Conservation (phyloP, 192 early-diverging fungal genomes). For the Coemansia sp. region DNA sequence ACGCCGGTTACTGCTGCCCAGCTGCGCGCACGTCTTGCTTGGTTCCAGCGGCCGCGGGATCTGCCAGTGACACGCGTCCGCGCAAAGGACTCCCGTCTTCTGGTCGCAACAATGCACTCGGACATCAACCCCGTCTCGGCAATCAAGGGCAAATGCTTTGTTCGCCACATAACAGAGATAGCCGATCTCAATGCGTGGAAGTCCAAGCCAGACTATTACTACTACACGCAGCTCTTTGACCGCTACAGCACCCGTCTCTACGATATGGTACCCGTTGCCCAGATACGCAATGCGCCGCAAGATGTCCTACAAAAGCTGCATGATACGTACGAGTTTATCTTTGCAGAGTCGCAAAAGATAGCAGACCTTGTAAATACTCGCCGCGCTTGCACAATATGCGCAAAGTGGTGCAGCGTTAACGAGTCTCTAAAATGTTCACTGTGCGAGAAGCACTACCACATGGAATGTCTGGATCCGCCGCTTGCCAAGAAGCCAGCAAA, state of each 20-base stretch:
- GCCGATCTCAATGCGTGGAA: slow-evolving; percentile 45
- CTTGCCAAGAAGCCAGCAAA: slow-evolving; percentile 75
- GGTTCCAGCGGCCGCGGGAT: slow-evolving; percentile 79
- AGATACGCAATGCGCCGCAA: slow-evolving; percentile 78
- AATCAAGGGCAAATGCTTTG: slow-evolving; percentile 80
- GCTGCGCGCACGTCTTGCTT: slow-evolving; percentile 62
- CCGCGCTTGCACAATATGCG: slow-evolving; percentile 71
- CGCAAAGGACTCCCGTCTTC: slow-evolving; percentile 68
- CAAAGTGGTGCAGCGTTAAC: slow-evolving; percentile 68
- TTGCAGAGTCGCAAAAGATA: slow-evolving; percentile 83
- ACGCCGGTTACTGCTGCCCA: slow-evolving; percentile 18
- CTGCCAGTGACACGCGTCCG: slow-evolving; percentile 62
- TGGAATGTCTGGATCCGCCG: slow-evolving; percentile 82
- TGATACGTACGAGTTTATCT: slow-evolving; percentile 78
- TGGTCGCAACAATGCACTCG: slow-evolving; percentile 88
- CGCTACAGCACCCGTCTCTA: slow-evolving; percentile 86
- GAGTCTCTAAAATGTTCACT: slow-evolving; percentile 76
- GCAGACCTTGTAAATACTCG: slow-evolving; percentile 71
- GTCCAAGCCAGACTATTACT: slow-evolving; percentile 71
- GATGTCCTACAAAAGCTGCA: slow-evolving; percentile 68
- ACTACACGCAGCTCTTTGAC: slow-evolving; percentile 88
- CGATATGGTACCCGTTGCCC: slow-evolving; percentile 80
- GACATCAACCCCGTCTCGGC: slow-evolving; percentile 80
- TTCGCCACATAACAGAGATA: slow-evolving; percentile 62
- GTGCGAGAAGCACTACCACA: slow-evolving; percentile 80